phyloP scores from a whole-genome alignment of 768 basidiomycete species.

The Mycena haematopus region DNA sequence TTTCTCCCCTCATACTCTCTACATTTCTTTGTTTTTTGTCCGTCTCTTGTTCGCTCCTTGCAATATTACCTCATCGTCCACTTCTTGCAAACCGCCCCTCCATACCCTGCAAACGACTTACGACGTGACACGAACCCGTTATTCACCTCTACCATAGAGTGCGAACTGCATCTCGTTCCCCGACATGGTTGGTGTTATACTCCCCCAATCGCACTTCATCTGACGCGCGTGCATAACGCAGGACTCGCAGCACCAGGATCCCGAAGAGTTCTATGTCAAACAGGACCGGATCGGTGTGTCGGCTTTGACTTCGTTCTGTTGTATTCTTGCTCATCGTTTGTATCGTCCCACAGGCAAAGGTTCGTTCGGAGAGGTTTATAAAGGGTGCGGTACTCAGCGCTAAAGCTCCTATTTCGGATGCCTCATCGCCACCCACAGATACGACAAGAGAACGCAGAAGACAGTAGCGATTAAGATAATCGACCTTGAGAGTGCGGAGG shows the following conservation, averaged over 20 bases:
- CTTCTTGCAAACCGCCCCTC: background rate
- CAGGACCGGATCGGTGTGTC: constrained; percentile 93
- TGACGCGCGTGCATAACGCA: constrained; percentile 38
- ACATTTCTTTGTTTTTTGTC: constrained; percentile 11
- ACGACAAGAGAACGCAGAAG: constrained; percentile 93
- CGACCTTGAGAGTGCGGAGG: constrained; percentile 98
- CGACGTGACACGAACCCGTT: constrained; percentile 43
- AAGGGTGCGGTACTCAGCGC: constrained; percentile 66
- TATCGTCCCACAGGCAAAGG: constrained; percentile 76
- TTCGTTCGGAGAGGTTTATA: constrained; percentile 99
- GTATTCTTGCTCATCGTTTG: constrained; percentile 23
- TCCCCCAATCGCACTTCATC: constrained; percentile 35
- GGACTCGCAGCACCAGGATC: constrained; percentile 82
- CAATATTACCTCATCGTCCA: constrained; percentile 4
- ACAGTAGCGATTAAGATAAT: constrained; percentile 99
- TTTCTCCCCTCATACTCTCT: constrained; percentile 26
- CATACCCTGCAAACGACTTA: constrained; percentile 29
- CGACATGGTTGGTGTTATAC: constrained; percentile 36
- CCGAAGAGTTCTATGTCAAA: constrained; percentile 95
- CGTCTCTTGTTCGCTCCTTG: constrained; percentile 2
- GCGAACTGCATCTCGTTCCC: constrained; percentile 15
- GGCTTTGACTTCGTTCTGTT: constrained; percentile 21
- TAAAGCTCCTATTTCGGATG: constrained; percentile 21
- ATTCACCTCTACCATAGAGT: constrained; percentile 23
- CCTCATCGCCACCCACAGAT: constrained; percentile 55